Base-by-base conservation (phyloP, 805 yeast genomes). In the Priceomyces melissophilus region DNA sequence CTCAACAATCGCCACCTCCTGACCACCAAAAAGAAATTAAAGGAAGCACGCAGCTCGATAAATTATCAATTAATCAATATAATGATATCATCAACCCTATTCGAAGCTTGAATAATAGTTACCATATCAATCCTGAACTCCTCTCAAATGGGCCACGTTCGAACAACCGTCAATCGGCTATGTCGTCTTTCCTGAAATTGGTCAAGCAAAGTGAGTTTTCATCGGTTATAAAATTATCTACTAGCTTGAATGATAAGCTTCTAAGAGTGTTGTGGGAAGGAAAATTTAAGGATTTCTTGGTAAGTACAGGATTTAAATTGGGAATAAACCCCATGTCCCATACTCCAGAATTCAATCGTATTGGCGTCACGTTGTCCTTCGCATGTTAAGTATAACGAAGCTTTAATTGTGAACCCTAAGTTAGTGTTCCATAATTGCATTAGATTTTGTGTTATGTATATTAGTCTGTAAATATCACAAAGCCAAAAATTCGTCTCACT, bases 221-320 rank as follows among this genome's bases (percentile, higher is more conserved):
- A 2, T 81, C 87, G 43, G 91, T 87, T 10, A 60, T 89, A 49
- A 89, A 87, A 58, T 62, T 82, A 3, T 77, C 90, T 40, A 79
- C 93, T 1, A 81, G 88, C 33, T 48, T 87, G 25, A 80, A 78
- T 34, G 83, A 81, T 38, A 74, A 71, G 47, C 72, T 78, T 44
- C 50, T 87, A 10, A 79, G 78, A 44, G 37, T 89, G 4, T 64
- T 87, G 34, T 91, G 97, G 96, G 96, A 87, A 53, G 96, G 97
- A 0, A 78, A 84, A 45, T 79, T 78, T 52, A 82, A 84, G 52
- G 95, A 87, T 32, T 85, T 91, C 57, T 59, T 91, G 38, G 66
- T 90, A 2, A 79, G 87, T 37, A 76, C 91, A 1, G 97, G 97
- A 0, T 70, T 79, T 5, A 79, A 74, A 41, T 44, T 86, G 3